These are phyloP conservation scores for Penicillium sp. DNA, from an alignment of 2,329 filamentous ascomycete genomes.

Conservation along the genomic window DNA sequence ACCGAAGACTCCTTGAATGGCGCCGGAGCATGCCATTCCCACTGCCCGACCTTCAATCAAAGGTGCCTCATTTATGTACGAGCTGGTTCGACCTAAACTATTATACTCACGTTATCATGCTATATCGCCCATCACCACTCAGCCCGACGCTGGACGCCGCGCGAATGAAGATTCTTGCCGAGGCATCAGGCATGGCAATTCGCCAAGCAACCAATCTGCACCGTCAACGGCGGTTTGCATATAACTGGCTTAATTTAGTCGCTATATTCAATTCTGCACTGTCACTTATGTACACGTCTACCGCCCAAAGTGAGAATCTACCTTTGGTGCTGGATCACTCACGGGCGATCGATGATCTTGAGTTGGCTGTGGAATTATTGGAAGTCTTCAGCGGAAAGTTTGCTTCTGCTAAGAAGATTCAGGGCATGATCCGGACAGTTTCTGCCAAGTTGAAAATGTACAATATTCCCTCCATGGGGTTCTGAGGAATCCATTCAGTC, in stretches of 20 bases:
- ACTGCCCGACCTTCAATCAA: slow-evolving; percentile 46
- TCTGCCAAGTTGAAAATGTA: slow-evolving; percentile 15
- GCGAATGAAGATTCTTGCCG: slow-evolving; percentile 47
- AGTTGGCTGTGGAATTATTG: slow-evolving; percentile 30
- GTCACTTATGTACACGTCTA: slow-evolving; percentile 53
- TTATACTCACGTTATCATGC: slow-evolving; percentile 53
- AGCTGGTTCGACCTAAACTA: slow-evolving; percentile 58
- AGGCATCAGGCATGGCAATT: slow-evolving; percentile 53
- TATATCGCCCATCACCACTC: slow-evolving; percentile 55
- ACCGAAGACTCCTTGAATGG: slow-evolving; percentile 54
- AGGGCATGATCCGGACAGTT: slow-evolving; percentile 29
- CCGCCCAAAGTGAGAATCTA: slow-evolving; percentile 44
- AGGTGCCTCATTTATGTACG: slow-evolving; percentile 53
- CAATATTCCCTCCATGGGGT: slow-evolving; percentile 10
- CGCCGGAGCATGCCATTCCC: slow-evolving; percentile 55
- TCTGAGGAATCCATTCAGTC: neutral
- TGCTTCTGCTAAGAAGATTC: slow-evolving; percentile 31
- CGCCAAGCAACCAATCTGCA: slow-evolving; percentile 50
- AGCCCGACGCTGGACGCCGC: slow-evolving; percentile 46
- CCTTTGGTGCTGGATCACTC: slow-evolving; percentile 24
- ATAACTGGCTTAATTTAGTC: slow-evolving; percentile 53
- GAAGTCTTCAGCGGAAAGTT: slow-evolving; percentile 34
- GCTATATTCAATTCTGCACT: slow-evolving; percentile 52
- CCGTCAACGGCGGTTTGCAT: slow-evolving; percentile 49
- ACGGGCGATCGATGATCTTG: slow-evolving; percentile 29